phyloP scores from a whole-genome alignment of 345 rosid genomes.

The Bretschneidera sinensis region DNA sequence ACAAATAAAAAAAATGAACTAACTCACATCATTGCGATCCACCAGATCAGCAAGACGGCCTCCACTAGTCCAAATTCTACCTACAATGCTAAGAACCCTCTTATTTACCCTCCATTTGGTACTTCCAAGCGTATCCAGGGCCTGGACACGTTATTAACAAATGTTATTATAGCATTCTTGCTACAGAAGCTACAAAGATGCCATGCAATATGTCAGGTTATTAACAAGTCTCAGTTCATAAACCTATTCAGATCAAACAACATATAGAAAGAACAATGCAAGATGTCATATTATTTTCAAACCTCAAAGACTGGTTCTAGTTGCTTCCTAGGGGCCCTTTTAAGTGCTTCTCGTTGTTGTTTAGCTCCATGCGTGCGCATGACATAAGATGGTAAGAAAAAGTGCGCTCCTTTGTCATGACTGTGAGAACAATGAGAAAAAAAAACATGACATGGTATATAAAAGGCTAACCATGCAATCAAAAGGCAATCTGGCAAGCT shows the following conservation, averaged over 20 bases:
- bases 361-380: conserved; percentile 91
- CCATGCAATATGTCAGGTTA: no score
- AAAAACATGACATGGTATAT: conserved; percentile 7
- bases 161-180: conserved; percentile 9
- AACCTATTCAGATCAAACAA: conserved; percentile 9
- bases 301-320: conserved; percentile 84
- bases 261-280: neutral
- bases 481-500: conserved; percentile 2
- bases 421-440: conserved; percentile 34
- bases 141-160: conserved; percentile 34
- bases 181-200: neutral
- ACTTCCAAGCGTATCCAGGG: conserved; percentile 75
- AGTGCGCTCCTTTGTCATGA: conserved; percentile 86
- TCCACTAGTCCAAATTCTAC: conserved; percentile 78
- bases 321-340: conserved; percentile 55
- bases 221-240: neutral
- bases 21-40: conserved; percentile 72
- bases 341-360: conserved; percentile 76
- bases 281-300: neutral
- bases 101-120: conserved; percentile 80
- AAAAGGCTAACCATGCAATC: conserved; percentile 13
- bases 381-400: conserved; percentile 73
- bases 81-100: conserved; percentile 57
- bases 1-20: conserved; percentile 8
- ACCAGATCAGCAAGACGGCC: conserved; percentile 64